Conservation (phyloP, 1,284 basidiomycete species). For the Fistulinella staudtii region DNA sequence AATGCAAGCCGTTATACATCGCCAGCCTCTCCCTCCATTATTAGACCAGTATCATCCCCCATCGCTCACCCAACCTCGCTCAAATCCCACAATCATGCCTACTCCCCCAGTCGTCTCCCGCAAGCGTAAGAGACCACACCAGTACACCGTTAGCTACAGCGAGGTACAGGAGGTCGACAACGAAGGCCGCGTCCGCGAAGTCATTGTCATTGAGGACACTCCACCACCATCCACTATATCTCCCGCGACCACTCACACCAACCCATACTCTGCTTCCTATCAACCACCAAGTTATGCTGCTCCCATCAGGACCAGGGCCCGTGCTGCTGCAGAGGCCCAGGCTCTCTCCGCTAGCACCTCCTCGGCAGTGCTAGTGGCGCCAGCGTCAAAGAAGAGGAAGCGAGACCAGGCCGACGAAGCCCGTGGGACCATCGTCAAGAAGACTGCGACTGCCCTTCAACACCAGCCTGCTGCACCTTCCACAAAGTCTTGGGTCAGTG, state of each 20-base stretch:
- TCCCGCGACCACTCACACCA: constrained; percentile 61
- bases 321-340: constrained; percentile 77
- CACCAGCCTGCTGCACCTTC: constrained; percentile 43
- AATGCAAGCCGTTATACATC: constrained; percentile 67
- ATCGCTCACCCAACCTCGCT: constrained; percentile 34
- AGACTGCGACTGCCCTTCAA: constrained; percentile 46
- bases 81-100: constrained; percentile 49
- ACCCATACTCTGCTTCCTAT: constrained; percentile 70
- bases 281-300: constrained; percentile 70
- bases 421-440: constrained; percentile 62
- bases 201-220: constrained; percentile 86
- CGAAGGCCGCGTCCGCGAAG: constrained; percentile 69
- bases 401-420: constrained; percentile 65
- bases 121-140: constrained; percentile 77
- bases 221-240: constrained; percentile 74
- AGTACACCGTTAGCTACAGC: constrained; percentile 76
- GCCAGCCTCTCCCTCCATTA: constrained; percentile 51
- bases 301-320: constrained; percentile 73
- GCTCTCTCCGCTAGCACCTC: constrained; percentile 63
- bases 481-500: constrained; percentile 60
- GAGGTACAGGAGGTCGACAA: constrained; percentile 80
- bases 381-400: constrained; percentile 74
- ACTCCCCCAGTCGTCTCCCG: constrained; percentile 64
- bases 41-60: constrained; percentile 57
- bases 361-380: constrained; percentile 53